Evolutionary conservation across 2,329 filamentous ascomycete genomes (phyloP).

Genomic region (Neoscytalidium dimidiatum): DNA sequence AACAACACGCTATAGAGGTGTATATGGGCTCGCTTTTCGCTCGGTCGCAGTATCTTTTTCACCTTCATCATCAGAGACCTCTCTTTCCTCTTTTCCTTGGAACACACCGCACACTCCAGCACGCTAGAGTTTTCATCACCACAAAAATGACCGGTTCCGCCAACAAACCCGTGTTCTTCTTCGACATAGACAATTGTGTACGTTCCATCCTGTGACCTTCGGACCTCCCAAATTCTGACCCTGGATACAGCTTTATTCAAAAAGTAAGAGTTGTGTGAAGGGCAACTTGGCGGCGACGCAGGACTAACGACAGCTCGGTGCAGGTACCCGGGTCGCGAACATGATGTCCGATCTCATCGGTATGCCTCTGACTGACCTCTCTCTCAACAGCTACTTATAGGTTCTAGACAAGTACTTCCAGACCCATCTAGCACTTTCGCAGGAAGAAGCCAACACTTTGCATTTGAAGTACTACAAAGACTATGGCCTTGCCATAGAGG

Average conservation of each 20-base stretch:
- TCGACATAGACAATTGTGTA: constrained; percentile 97
- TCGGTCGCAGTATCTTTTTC: not conserved
- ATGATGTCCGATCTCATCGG: constrained; percentile 83
- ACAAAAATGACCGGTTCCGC: constrained; percentile 29
- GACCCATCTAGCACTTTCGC: constrained; percentile 70
- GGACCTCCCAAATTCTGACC: not conserved
- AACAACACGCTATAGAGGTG: not conserved
- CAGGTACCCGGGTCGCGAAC: constrained; percentile 74
- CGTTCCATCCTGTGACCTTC: constrained; percentile 27
- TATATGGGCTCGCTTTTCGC: constrained; percentile 7
- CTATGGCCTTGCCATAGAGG: constrained; percentile 97
- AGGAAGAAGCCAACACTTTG: constrained; percentile 78
- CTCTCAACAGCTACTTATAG: constrained; percentile 60
- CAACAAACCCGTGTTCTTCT: constrained; percentile 64
- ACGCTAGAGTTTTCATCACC: not conserved
- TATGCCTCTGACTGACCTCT: constrained; percentile 23
- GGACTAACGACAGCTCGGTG: constrained; percentile 47
- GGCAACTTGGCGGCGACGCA: not conserved
- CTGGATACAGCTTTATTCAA: constrained; percentile 69
- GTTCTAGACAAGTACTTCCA: constrained; percentile 60
- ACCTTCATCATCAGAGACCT: not conserved
- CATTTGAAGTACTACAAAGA: constrained; percentile 92
- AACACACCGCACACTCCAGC: not conserved
- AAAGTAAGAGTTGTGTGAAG: constrained; percentile 60
- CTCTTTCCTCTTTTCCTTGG: not conserved